phyloP scores from a whole-genome alignment of 2,329 filamentous ascomycete species.

The Aspergillus udagawae region DNA sequence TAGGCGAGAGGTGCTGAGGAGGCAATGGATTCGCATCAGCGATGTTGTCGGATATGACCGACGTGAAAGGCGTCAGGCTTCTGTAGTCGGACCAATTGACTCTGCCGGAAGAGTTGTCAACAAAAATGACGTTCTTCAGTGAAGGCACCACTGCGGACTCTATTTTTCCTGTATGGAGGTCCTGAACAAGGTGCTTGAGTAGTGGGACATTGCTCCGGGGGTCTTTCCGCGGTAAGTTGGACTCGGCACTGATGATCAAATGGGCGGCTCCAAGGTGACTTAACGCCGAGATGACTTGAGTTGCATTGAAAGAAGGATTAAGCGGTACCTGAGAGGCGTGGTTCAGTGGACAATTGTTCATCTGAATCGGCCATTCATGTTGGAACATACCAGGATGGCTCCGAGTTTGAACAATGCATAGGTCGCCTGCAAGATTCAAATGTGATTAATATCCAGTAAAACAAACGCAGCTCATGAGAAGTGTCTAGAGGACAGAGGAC shows the following conservation, averaged over 20 bases:
- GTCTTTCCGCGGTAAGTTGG: constrained; percentile 67
- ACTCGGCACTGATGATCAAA: constrained; percentile 81
- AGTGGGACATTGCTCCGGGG: constrained; percentile 59
- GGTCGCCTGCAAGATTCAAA: constrained; percentile 44
- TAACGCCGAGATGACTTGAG: constrained; percentile 74
- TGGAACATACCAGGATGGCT: constrained; percentile 65
- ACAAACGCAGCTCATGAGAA: neutral
- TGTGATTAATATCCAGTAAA: constrained; percentile 9
- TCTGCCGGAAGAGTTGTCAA: constrained; percentile 68
- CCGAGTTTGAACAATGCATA: constrained; percentile 93
- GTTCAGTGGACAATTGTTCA: neutral
- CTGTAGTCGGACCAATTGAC: constrained; percentile 44
- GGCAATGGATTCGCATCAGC: constrained; percentile 41
- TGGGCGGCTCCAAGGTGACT: constrained; percentile 69
- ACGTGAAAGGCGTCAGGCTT: constrained; percentile 46
- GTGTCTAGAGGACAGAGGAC: constrained; percentile 10
- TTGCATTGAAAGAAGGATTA: constrained; percentile 81
- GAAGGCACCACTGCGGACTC: constrained; percentile 62
- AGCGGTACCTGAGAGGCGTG: constrained; percentile 64
- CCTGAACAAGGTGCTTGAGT: constrained; percentile 51
- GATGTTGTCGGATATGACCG: constrained; percentile 42
- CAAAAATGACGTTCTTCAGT: constrained; percentile 66
- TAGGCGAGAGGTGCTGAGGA: constrained; percentile 47
- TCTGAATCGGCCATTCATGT: neutral
- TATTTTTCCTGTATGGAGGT: constrained; percentile 42